Evolutionary conservation across 768 basidiomycete genomes (phyloP).

Genomic region (Porpolomopsis calyptriformis): DNA sequence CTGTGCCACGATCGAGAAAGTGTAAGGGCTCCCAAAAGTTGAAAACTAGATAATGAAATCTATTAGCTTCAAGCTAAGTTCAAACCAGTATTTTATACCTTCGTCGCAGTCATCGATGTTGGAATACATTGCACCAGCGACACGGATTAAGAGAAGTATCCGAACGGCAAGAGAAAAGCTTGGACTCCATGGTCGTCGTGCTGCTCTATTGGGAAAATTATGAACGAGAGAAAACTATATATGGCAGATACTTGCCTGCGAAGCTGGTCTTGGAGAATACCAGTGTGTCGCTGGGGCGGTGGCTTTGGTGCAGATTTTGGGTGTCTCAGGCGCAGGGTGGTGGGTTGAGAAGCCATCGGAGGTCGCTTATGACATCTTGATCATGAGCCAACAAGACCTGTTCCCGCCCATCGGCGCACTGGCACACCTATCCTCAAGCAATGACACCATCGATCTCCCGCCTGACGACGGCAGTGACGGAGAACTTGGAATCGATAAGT

Average conservation of each 20-base stretch:
- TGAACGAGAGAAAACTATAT: background rate
- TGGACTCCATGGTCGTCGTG: conserved; percentile 77
- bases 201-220: conserved; percentile 34
- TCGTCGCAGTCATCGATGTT: conserved; percentile 96
- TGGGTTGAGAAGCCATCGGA: too few species aligned
- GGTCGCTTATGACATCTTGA: too few species aligned
- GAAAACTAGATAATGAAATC: conserved; percentile 50
- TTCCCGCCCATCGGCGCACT: conserved; percentile 48
- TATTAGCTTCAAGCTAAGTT: conserved; percentile 1
- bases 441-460: conserved; percentile 23
- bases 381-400: conserved; percentile 16
- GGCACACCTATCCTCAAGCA: conserved; percentile 21
- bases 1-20: conserved; percentile 74
- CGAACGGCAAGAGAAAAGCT: conserved; percentile 77
- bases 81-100: conserved; percentile 36
- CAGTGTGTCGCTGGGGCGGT: conserved; percentile 48
- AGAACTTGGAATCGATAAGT: conserved; percentile 46
- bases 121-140: conserved; percentile 86
- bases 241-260: conserved; percentile 41
- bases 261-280: conserved; percentile 72
- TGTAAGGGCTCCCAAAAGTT: conserved; percentile 99
- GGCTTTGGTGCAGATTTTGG: conserved; percentile 26
- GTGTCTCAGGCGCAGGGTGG: conserved; percentile 38
- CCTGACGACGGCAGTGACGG: conserved; percentile 19
- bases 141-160: conserved; percentile 68